Percentiles rank a stretch among this genome's conserved stretches.
phyloP scores from a whole-genome alignment of 2,329 filamentous ascomycete species.

The Fusarium sp. region DNA sequence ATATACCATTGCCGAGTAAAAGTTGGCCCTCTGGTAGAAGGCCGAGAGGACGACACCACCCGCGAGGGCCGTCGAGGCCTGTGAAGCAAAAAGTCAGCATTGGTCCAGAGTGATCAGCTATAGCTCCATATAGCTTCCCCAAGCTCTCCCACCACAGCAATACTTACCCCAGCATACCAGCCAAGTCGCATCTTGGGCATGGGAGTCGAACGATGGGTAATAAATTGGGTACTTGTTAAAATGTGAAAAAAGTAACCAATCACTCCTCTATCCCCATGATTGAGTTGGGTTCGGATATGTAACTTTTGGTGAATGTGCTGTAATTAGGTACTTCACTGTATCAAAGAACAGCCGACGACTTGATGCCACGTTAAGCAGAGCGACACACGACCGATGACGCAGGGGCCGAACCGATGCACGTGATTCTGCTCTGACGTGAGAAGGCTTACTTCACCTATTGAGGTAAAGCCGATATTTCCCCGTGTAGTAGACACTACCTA shows the following conservation, averaged over 20 bases:
- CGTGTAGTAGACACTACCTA: background rate
- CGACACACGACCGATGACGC: constrained; percentile 41
- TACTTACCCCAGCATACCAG: constrained; percentile 69
- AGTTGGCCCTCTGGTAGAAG: constrained; percentile 94
- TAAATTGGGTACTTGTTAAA: constrained; percentile 19
- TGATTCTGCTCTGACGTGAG: constrained; percentile 28
- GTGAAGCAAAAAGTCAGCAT: constrained; percentile 30
- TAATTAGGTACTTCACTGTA: background rate
- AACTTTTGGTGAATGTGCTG: constrained; percentile 17
- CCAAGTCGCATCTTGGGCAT: constrained; percentile 64
- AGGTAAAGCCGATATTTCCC: constrained; percentile 25
- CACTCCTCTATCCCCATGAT: constrained; percentile 39
- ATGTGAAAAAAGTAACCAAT: constrained; percentile 18
- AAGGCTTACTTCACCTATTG: background rate
- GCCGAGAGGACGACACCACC: constrained; percentile 86
- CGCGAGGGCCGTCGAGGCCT: constrained; percentile 86
- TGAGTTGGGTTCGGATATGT: constrained; percentile 9
- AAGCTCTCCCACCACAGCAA: constrained; percentile 30
- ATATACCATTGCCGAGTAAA: constrained; percentile 98
- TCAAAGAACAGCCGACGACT: constrained; percentile 24
- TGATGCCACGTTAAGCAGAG: constrained; percentile 45
- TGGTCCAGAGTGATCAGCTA: constrained; percentile 21
- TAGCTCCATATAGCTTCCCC: constrained; percentile 39
- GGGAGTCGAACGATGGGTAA: constrained; percentile 16
- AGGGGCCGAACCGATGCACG: constrained; percentile 33